Percentiles rank a stretch among this genome's conserved stretches.
Evolutionary conservation across 805 yeast genomes (phyloP).

Genomic region (Nakazawaea populi): DNA sequence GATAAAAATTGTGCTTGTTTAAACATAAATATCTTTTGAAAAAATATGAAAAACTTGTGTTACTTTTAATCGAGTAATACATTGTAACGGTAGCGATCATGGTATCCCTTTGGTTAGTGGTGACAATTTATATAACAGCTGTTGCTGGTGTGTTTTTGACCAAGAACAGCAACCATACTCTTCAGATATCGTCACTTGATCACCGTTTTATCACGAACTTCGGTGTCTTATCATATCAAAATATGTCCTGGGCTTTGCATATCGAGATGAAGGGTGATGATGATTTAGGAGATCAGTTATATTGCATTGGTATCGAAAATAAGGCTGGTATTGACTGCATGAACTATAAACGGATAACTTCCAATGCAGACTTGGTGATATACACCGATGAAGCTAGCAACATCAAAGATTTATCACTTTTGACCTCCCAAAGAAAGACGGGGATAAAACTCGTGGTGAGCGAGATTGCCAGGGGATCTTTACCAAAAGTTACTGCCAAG

Average conservation of each 20-base stretch:
- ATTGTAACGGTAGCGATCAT: background rate
- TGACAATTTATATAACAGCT: background rate
- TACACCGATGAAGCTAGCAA: background rate
- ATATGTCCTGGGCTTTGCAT: background rate
- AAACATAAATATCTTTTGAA: no score
- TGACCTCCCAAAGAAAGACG: background rate
- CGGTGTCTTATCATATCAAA: background rate
- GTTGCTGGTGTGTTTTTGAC: background rate
- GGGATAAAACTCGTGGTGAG: background rate
- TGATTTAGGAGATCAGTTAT: background rate
- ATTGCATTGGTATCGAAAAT: background rate
- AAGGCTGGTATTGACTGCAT: background rate
- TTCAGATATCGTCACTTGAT: no score
- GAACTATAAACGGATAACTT: slow-evolving; percentile 1
- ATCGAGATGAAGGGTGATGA: background rate
- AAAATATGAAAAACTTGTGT: no score
- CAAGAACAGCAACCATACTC: background rate
- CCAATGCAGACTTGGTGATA: background rate
- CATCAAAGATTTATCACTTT: background rate
- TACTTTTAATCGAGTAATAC: background rate
- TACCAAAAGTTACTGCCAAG: background rate
- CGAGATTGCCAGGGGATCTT: background rate
- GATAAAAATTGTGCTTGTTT: no score
- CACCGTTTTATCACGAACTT: no score
- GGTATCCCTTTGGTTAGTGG: background rate